Base-by-base conservation (phyloP, 2,329 filamentous ascomycete species). In the Penicillium sp. region DNA sequence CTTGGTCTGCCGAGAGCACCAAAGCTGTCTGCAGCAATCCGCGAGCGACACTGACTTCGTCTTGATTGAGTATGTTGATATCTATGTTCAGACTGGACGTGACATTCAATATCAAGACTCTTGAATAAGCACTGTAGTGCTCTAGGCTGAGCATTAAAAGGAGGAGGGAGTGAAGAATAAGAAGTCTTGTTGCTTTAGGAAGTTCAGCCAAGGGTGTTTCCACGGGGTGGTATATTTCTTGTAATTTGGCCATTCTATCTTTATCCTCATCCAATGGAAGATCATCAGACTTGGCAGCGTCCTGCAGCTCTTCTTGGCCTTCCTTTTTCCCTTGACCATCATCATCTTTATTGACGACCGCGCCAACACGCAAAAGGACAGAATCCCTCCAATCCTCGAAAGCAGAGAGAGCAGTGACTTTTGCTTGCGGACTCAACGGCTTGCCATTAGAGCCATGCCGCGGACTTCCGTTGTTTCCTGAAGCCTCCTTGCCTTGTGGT, bases 301-400 rank as follows among this genome's bases (percentile, higher is more conserved):
- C 25, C 73, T 25, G 74, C 17, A 54, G 51, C 10, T 43, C 56
- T 43, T 41, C 44, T 70, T 19, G 73, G 63, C 23, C 62, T 58
- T 60, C 68, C 66, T 52, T 77, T 73, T 71, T 61, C 10, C 69
- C 60, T n/a, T 67, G 59, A 7, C 57, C 61, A n/a, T 83, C 80
- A 52, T 77, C 80, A 12, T 80, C 73, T 41, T 71, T 70, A 42
- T 82, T 81, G 19, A 92, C 82, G 36, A 91, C 83, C 64, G 94
- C 88, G 19, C 86, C 84, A 25, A 96, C 78, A 15, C 92, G 84
- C 56, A 85, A 82, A 41, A 90, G 78, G 10, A 96, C 84, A 13
- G 81, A 79, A 6, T 85, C 81, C 66, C 90, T 85, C 93, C 93
- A 97, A 62, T 91, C 88, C 57, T 89, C 86, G 70, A 93, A 96